These are phyloP conservation scores for Xylaria acuta DNA, from an alignment of 495 filamentous ascomycete species.

Conservation along the genomic window DNA sequence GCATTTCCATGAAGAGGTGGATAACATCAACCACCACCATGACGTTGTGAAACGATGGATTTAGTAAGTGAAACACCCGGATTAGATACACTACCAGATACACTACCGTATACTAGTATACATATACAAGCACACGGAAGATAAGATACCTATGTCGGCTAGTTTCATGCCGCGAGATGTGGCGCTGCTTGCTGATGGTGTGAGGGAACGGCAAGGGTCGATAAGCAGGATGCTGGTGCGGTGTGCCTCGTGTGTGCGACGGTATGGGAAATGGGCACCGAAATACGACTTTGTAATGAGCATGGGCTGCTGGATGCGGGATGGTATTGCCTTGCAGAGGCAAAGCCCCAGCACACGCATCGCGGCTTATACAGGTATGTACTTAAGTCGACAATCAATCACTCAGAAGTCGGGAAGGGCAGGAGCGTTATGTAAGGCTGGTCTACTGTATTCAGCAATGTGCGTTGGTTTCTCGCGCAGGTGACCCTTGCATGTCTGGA, in stretches of 20 bases:
- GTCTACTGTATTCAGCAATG: not conserved
- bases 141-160: conserved; percentile 2
- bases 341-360: not conserved
- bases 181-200: conserved; percentile 16
- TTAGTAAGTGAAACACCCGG: not conserved
- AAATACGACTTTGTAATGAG: not conserved
- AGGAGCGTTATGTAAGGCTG: not conserved
- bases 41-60: conserved; percentile 7
- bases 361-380: not conserved
- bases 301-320: not conserved
- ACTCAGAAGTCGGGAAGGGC: not conserved
- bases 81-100: not conserved
- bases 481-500: conserved; percentile 4
- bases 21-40: conserved; percentile 10
- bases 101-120: too few relatives aligned
- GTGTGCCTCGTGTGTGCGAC: conserved; percentile 21
- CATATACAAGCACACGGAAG: not conserved
- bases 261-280: conserved; percentile 3
- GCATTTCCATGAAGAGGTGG: conserved; percentile 22
- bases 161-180: conserved; percentile 15
- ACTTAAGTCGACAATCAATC: not conserved
- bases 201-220: conserved; percentile 1
- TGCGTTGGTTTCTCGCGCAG: not conserved
- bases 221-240: not conserved
- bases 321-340: not conserved